These are phyloP conservation scores for Mycosphaerelloides madeirae DNA, from an alignment of 2,329 filamentous ascomycete species.

Conservation along the genomic window DNA sequence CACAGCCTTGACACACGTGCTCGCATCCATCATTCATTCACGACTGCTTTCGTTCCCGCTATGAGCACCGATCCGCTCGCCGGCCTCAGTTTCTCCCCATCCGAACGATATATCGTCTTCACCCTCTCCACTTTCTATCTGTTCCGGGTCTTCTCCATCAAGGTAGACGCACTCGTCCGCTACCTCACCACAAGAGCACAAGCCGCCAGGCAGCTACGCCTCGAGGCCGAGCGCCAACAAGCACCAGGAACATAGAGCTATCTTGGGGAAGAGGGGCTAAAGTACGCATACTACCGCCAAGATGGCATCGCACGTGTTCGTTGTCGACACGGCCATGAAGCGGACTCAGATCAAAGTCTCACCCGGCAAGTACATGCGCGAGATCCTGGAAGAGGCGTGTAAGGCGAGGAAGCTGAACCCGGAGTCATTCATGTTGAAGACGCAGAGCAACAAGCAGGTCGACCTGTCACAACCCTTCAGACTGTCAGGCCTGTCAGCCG, in stretches of 20 bases:
- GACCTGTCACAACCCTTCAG: constrained; percentile 82
- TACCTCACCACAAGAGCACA: constrained; percentile 18
- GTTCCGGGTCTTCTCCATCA: constrained; percentile 27
- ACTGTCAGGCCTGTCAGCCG: constrained; percentile 73
- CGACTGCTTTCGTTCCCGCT: constrained; percentile 4
- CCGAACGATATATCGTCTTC: constrained; percentile 33
- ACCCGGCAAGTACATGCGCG: constrained; percentile 73
- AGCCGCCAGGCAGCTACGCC: too few relatives aligned
- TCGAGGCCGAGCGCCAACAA: too few relatives aligned
- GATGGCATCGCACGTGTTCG: constrained; percentile 79
- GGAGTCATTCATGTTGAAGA: constrained; percentile 78
- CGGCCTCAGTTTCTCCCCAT: constrained; percentile 30
- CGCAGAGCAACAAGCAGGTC: constrained; percentile 76
- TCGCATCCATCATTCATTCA: not conserved
- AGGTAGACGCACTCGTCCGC: constrained; percentile 21
- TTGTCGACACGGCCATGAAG: constrained; percentile 74
- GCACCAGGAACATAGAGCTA: too few relatives aligned
- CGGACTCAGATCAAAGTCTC: constrained; percentile 77
- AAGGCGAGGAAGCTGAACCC: constrained; percentile 69
- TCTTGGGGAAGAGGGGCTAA: too few relatives aligned
- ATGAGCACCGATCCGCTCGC: constrained; percentile 20
- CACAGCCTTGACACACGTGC: too few relatives aligned
- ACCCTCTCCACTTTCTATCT: constrained; percentile 31
- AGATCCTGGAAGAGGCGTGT: constrained; percentile 84
- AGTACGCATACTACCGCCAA: not conserved